Evolutionary conservation across 2,329 filamentous ascomycete genomes (phyloP), one percentile per base, ranked within the genome.

Genomic region (Penicillium sp.): DNA sequence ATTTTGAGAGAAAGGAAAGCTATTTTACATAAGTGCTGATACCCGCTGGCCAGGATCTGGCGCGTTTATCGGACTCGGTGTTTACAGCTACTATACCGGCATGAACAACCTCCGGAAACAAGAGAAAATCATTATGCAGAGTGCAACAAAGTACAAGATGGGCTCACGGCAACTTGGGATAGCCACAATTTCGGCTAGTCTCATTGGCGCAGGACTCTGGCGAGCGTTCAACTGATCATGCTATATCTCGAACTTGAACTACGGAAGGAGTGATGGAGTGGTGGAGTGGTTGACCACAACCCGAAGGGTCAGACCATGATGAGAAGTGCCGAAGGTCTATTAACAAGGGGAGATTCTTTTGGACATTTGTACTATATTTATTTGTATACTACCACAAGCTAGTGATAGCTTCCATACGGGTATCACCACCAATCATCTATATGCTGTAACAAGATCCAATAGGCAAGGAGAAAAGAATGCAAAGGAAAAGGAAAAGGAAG

Each of bases 1-100:
- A 37, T 26, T 44, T 20, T 34, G 10, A n/a, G 8, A 41, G 7
- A 8, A 29, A 37, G 27, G 4, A 33, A 27, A 34, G 10, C 27
- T n/a, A n/a, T 49, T 40, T 17, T 20, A 26, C 5, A 17, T 2
- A 18, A n/a, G 9, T 20, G 17, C 51, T 62, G 23, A 65, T 24
- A 40, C 9, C 2, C 2, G 4, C 12, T n/a, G 9, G 41, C 27
- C 13, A 92, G 89, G 89, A 37, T 87, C 88, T 65, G 81, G 85
- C 32, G 87, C 89, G 1, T 91, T 94, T 58, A 77, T 90, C 49
- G 88, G 87, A 1, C 82, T 93, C 13, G 89, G 85, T 3, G 85
- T 80, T 1, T 94, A 92, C 73, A 91, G 85, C 70, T 92, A 91
- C 73, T 78, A 85, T 55, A 89, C 87, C 3, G 90, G 90, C 51